Percentiles rank a stretch among this genome's conserved stretches.
These are phyloP conservation scores for Clausena lansium DNA, from an alignment of 345 rosid genomes.

Conservation along the genomic window DNA sequence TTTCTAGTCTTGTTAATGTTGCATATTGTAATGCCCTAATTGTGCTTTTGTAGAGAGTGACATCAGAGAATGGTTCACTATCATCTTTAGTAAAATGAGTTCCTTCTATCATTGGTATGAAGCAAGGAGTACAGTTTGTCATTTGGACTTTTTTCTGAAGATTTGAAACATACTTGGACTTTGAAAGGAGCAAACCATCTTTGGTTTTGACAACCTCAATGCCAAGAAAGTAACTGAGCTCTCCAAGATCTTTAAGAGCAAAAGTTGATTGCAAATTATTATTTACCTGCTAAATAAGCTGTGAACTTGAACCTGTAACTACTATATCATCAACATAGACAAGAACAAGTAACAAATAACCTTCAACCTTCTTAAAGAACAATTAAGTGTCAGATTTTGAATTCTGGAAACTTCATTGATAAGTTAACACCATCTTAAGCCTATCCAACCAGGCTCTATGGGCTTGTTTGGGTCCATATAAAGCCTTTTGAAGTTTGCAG, in stretches of 20 bases:
- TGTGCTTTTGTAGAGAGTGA: not conserved
- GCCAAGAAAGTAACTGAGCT: not conserved
- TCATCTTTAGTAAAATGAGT: not conserved
- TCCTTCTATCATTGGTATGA: not conserved
- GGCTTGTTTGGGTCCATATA: too few relatives aligned
- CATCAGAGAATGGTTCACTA: not conserved
- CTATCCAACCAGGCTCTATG: too few relatives aligned
- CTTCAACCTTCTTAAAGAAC: too few relatives aligned
- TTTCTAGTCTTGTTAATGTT: not conserved
- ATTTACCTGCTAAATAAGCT: too few relatives aligned
- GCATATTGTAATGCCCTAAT: not conserved
- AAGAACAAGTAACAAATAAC: too few relatives aligned
- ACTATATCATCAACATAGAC: too few relatives aligned
- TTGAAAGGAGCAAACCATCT: not conserved
- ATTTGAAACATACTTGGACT: not conserved
- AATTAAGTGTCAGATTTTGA: too few relatives aligned
- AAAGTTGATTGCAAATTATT: too few relatives aligned
- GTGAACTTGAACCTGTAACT: too few relatives aligned
- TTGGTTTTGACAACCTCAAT: not conserved
- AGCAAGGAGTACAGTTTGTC: not conserved
- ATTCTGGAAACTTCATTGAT: too few relatives aligned
- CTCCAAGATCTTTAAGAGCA: too few relatives aligned
- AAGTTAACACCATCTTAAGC: accelerated
- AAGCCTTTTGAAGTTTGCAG: too few relatives aligned
- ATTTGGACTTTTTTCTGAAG: not conserved